phyloP scores from a whole-genome alignment of 768 basidiomycete species.

The Pulveroboletus sp. region DNA sequence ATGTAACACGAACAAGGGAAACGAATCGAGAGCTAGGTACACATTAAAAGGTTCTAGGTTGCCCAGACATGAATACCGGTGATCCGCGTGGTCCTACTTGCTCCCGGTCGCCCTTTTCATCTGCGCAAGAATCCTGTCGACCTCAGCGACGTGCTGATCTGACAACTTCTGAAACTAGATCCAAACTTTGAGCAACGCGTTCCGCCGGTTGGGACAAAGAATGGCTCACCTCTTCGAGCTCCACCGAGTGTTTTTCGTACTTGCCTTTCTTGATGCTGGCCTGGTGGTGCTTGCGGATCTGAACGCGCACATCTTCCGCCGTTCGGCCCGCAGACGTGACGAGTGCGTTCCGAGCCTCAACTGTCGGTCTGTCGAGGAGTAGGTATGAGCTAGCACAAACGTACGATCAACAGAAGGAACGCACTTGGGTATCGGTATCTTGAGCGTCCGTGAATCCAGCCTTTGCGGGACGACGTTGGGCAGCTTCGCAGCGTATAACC shows the following conservation, averaged over 20 bases:
- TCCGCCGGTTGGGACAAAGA: neutral
- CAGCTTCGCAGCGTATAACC: slow-evolving; percentile 70
- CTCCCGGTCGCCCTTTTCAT: slow-evolving; percentile 54
- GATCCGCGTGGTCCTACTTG: slow-evolving; percentile 17
- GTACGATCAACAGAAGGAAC: slow-evolving; percentile 14
- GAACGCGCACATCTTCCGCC: slow-evolving; percentile 72
- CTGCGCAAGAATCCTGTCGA: slow-evolving; percentile 61
- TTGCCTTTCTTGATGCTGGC: slow-evolving; percentile 64
- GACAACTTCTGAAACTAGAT: slow-evolving; percentile 70
- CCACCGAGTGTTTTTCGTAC: slow-evolving; percentile 63
- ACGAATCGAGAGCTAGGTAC: neutral
- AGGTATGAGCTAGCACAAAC: neutral
- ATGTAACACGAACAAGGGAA: neutral
- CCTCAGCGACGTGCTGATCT: slow-evolving; percentile 57
- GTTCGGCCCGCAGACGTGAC: slow-evolving; percentile 54
- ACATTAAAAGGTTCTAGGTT: neutral
- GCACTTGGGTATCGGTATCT: slow-evolving; percentile 77
- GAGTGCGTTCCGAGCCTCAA: slow-evolving; percentile 61
- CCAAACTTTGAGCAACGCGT: neutral
- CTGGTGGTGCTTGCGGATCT: slow-evolving; percentile 69
- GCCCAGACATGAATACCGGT: neutral
- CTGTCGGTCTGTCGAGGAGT: slow-evolving; percentile 55
- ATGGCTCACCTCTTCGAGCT: slow-evolving; percentile 53
- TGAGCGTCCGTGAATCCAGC: slow-evolving; percentile 67
- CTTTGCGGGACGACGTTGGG: slow-evolving; percentile 70